A percentile compares a stretch with the other conserved stretches of the same genome.
Conservation (phyloP, 2,329 filamentous ascomycete genomes). For the Emmonsia crescens region DNA sequence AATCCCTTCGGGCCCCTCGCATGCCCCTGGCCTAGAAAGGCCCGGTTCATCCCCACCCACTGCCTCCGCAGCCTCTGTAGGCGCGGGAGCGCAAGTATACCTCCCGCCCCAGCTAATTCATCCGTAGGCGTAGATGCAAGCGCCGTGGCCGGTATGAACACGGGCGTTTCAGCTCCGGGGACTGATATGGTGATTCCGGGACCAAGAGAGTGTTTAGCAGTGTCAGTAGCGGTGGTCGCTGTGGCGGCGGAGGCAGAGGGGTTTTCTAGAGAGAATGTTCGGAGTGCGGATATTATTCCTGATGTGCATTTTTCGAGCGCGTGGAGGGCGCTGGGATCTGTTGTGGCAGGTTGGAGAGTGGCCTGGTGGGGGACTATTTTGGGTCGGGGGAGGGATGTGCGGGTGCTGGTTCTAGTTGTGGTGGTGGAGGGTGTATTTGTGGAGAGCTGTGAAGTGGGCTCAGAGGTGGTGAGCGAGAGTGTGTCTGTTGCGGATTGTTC, state of each 20-base stretch:
- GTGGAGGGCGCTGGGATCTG: conserved; percentile 33
- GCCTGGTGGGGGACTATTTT: conserved; percentile 28
- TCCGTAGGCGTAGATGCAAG: conserved; percentile 30
- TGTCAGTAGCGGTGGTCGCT: not conserved
- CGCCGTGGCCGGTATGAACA: conserved; percentile 31
- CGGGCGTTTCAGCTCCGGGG: conserved; percentile 19
- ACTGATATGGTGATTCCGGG: conserved; percentile 27
- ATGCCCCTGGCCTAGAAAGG: conserved; percentile 28
- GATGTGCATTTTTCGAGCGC: conserved; percentile 34
- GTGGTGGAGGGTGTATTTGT: conserved; percentile 7
- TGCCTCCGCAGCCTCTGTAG: conserved; percentile 35
- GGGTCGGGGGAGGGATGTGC: conserved; percentile 12
- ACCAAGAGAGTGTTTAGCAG: not conserved
- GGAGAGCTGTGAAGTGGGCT: conserved; percentile 9
- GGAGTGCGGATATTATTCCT: conserved; percentile 32
- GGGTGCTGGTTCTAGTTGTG: conserved; percentile 1
- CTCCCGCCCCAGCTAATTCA: conserved; percentile 32
- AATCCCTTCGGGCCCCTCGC: conserved; percentile 25
- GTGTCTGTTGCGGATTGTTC: conserved; percentile 8
- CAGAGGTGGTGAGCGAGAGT: conserved; percentile 11
- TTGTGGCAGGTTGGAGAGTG: conserved; percentile 31
- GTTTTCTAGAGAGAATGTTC: conserved; percentile 28
- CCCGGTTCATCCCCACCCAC: conserved; percentile 37
- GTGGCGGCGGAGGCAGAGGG: conserved; percentile 27
- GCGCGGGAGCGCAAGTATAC: conserved; percentile 30